Conservation (phyloP, 805 yeast genomes). For the Sungouiozyma ichnusensis region DNA sequence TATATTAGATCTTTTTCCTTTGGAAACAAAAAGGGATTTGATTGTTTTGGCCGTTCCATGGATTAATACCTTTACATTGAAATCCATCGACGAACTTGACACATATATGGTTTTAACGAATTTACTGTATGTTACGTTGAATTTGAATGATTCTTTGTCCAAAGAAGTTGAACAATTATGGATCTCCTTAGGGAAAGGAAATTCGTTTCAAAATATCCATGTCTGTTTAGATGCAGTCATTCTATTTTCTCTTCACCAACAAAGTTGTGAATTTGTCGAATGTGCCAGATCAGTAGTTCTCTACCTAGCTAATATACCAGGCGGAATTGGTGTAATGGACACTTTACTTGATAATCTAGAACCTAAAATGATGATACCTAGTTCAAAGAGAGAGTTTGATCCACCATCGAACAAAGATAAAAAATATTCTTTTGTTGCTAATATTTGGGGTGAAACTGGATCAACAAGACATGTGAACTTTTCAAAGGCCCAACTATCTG, state of each 20-base stretch:
- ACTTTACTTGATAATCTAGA: slow-evolving; percentile 58
- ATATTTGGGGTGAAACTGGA: slow-evolving; percentile 45
- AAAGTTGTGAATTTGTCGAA: slow-evolving; percentile 66
- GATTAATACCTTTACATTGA: slow-evolving; percentile 75
- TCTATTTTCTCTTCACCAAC: slow-evolving; percentile 53
- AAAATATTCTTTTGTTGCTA: slow-evolving; percentile 65
- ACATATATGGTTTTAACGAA: slow-evolving; percentile 67
- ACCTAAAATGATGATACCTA: slow-evolving; percentile 84
- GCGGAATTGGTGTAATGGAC: slow-evolving; percentile 46
- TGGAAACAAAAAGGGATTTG: slow-evolving; percentile 61
- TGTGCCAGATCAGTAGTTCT: slow-evolving; percentile 74
- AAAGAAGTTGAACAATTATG: slow-evolving; percentile 90
- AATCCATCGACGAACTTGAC: slow-evolving; percentile 35
- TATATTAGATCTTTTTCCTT: slow-evolving; percentile 50
- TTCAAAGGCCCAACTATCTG: slow-evolving; percentile 78
- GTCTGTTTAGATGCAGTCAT: slow-evolving; percentile 63
- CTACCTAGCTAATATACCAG: slow-evolving; percentile 47
- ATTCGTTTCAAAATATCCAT: slow-evolving; percentile 56
- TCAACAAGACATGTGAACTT: slow-evolving; percentile 55
- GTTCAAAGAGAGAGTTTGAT: slow-evolving; percentile 32
- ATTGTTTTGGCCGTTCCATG: slow-evolving; percentile 79
- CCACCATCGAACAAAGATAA: slow-evolving; percentile 29
- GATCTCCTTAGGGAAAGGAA: slow-evolving; percentile 82
- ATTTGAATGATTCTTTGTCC: slow-evolving; percentile 61
- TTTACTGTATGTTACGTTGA: slow-evolving; percentile 74